Base-by-base conservation (phyloP, 208 protist species). In the Acanthamoeba royreba region DNA sequence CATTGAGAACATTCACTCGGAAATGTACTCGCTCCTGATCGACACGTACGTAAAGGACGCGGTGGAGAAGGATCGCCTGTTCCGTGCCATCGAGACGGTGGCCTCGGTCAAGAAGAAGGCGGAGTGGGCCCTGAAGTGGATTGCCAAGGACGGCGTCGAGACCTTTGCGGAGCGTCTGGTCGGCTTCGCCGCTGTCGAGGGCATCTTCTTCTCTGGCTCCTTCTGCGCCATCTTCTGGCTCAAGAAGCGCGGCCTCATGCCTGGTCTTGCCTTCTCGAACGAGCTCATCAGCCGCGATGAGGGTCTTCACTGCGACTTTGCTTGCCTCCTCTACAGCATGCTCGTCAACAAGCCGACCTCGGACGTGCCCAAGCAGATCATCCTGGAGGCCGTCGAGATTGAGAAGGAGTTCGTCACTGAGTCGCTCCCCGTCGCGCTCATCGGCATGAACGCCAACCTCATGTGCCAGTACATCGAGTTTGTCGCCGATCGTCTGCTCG, bases 381-480 rank as follows among this genome's bases (percentile, higher is more conserved):
- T 99, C 69, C 95, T 91, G 42, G 98, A 99, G 31, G 99, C 99
- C 25, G 99, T 99, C 38, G 97, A 96, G 28, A 98, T 99, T 92
- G 99, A 99, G 96, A 98, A 98, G 55, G 98, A 99, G 96, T 99
- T 99, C 92, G 97, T 99, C 86, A 98, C 96, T 83, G 98, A 99
- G 45, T 97, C 99, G 35, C 97, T 99, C n/a, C 99, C 99, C 11
- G 98, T 99, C 33, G 95, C 97, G 15, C 97, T 99, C 55, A 99
- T 99, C 89, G 99, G 99, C 46, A 99, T 99, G 99, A 99, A 99
- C 97, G 55, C 97, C 22, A 96, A 98, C 25, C 94, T 99, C 77
- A 99, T 99, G 99, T 85, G 94, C 25, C 96, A 99, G 96, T 99
- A 99, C 98, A 99, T 99, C 96, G 98, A 99, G 96, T 99, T 99